A percentile compares a stretch with the other conserved stretches of the same genome.
These are phyloP conservation scores for Fusarium citri DNA, from an alignment of 2,329 filamentous ascomycete genomes.

Conservation along the genomic window DNA sequence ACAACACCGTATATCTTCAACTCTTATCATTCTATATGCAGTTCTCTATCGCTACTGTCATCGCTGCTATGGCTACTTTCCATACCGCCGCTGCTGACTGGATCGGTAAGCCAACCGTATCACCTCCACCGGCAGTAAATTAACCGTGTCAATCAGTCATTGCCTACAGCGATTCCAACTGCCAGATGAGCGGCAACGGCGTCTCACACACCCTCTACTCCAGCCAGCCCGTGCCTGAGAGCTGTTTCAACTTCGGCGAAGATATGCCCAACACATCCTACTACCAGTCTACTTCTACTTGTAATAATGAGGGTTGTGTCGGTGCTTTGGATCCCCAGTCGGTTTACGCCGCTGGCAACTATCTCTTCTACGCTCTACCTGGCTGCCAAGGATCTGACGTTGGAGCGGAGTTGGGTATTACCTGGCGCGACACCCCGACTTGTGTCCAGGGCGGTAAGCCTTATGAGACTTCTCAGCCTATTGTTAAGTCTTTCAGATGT, in stretches of 20 bases:
- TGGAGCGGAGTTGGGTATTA: neutral
- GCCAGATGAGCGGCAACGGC: neutral
- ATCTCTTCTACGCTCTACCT: neutral
- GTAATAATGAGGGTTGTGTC: neutral
- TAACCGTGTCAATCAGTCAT: neutral
- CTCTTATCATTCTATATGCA: neutral
- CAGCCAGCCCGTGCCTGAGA: neutral
- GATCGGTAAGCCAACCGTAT: neutral
- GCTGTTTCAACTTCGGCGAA: neutral
- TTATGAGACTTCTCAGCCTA: neutral
- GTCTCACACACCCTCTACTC: neutral
- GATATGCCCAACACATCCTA: neutral
- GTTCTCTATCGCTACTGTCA: neutral
- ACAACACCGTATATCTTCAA: neutral
- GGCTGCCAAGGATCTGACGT: neutral
- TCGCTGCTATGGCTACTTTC: neutral
- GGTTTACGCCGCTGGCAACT: neutral
- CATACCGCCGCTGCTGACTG: neutral
- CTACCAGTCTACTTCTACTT: neutral
- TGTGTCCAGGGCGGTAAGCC: neutral
- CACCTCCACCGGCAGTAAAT: neutral
- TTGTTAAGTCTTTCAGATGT: neutral
- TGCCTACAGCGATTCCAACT: neutral
- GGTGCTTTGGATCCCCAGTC: neutral
- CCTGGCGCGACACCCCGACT: neutral